Evolutionary conservation across 805 yeast species (phyloP).

Genomic region (Vanderwaltozyma polyspora): DNA sequence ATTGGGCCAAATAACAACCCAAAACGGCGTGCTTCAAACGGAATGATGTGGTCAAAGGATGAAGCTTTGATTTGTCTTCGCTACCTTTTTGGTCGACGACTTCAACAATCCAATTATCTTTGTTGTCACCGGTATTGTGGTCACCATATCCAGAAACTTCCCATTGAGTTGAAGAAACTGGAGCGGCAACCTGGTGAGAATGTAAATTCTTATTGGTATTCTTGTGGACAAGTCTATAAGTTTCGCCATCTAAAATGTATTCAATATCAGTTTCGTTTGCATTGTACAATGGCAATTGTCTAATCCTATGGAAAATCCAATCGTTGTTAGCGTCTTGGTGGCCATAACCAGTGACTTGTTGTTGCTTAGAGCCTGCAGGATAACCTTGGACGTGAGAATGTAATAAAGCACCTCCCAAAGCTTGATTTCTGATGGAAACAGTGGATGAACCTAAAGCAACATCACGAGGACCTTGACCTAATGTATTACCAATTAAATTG

Average conservation of each 20-base stretch:
- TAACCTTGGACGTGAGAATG: slow-evolving; percentile 82
- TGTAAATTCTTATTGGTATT: slow-evolving; percentile 66
- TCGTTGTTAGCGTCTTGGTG: slow-evolving; percentile 81
- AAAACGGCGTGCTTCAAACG: slow-evolving; percentile 51
- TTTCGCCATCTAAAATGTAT: slow-evolving; percentile 48
- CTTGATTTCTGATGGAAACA: slow-evolving; percentile 47
- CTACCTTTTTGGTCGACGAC: slow-evolving; percentile 51
- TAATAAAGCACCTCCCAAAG: slow-evolving; percentile 61
- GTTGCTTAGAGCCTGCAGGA: slow-evolving; percentile 90
- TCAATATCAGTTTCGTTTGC: slow-evolving; percentile 24
- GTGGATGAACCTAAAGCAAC: slow-evolving; percentile 48
- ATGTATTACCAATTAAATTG: slow-evolving; percentile 52
- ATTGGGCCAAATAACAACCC: slow-evolving; percentile 70
- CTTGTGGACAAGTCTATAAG: slow-evolving; percentile 61
- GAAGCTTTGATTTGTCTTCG: slow-evolving; percentile 43
- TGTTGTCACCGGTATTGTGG: slow-evolving; percentile 55
- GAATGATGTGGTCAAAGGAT: slow-evolving; percentile 68
- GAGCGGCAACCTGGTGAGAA: slow-evolving; percentile 72
- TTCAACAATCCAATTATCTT: slow-evolving; percentile 88
- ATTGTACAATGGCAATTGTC: slow-evolving; percentile 28
- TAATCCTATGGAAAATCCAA: slow-evolving; percentile 58
- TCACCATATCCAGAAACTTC: slow-evolving; percentile 89
- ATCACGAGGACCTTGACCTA: slow-evolving; percentile 61
- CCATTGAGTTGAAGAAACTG: slow-evolving; percentile 49
- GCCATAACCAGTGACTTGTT: slow-evolving; percentile 87